phyloP scores from a whole-genome alignment of 257 asterid genomes.

The Anisodus tanguticus region DNA sequence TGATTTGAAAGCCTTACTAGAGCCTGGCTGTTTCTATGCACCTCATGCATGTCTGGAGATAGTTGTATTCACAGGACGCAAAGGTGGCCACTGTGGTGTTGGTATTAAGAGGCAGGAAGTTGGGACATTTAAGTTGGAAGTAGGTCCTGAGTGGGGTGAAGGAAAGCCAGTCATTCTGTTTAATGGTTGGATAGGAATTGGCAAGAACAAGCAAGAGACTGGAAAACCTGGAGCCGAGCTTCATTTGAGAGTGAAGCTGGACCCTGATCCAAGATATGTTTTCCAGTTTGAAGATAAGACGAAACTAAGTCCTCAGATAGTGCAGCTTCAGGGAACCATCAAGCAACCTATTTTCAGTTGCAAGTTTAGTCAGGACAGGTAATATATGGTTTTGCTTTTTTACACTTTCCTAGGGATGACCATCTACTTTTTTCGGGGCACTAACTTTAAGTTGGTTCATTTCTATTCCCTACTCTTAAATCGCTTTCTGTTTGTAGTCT shows the following conservation, averaged over 20 bases:
- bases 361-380: conserved; percentile 95
- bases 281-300: conserved; percentile 91
- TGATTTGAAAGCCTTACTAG: conserved; percentile 67
- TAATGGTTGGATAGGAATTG: conserved; percentile 91
- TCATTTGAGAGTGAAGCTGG: conserved; percentile 83
- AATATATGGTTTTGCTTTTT: not conserved
- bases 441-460: conserved; percentile 16
- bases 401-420: not conserved
- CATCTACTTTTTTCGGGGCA: not conserved
- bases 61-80: conserved; percentile 74
- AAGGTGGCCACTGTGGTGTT: conserved; percentile 84
- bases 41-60: conserved; percentile 81
- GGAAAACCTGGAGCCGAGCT: conserved; percentile 82
- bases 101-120: conserved; percentile 77
- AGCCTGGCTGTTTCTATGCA: conserved; percentile 81
- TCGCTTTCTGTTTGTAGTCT: not conserved
- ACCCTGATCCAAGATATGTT: conserved; percentile 95
- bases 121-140: conserved; percentile 77
- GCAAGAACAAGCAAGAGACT: conserved; percentile 69
- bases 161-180: conserved; percentile 80
- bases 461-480: conserved; percentile 11
- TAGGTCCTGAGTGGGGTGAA: conserved; percentile 89
- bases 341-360: conserved; percentile 96
- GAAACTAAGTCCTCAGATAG: conserved; percentile 80
- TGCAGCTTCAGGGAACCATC: conserved; percentile 84